phyloP scores from a whole-genome alignment of 495 filamentous ascomycete genomes.

The Penicillium bialowiezense region DNA sequence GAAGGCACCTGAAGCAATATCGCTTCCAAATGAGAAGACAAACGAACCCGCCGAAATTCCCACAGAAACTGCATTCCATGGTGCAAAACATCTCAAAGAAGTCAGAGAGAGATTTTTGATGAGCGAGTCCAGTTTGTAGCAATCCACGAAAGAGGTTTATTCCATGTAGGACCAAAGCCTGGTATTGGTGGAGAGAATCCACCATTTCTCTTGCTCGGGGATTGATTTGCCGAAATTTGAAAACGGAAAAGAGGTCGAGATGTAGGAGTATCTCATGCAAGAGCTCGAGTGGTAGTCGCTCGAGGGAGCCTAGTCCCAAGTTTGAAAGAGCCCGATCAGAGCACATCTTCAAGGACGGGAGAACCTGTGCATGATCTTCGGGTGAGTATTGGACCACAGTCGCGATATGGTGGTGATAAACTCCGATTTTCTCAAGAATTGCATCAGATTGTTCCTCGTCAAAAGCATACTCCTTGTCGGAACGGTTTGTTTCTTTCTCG shows the following conservation, averaged over 20 bases:
- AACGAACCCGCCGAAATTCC: slow-evolving; percentile 34
- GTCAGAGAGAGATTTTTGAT: slow-evolving; percentile 27
- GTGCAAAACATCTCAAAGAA: slow-evolving; percentile 35
- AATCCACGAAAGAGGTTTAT: slow-evolving; percentile 38
- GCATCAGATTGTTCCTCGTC: slow-evolving; percentile 22
- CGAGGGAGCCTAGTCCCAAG: slow-evolving; percentile 27
- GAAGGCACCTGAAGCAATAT: slow-evolving; percentile 35
- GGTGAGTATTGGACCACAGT: slow-evolving; percentile 35
- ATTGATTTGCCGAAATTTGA: slow-evolving; percentile 39
- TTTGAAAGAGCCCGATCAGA: slow-evolving; percentile 26
- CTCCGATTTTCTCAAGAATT: slow-evolving; percentile 25
- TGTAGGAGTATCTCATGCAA: slow-evolving; percentile 26
- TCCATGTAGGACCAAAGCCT: slow-evolving; percentile 29
- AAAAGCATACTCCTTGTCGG: slow-evolving; percentile 15
- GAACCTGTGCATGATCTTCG: slow-evolving; percentile 16
- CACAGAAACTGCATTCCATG: slow-evolving; percentile 30
- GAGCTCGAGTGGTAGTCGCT: slow-evolving; percentile 36
- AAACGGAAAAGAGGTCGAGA: slow-evolving; percentile 37
- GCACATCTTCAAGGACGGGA: slow-evolving; percentile 26
- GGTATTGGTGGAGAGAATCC: slow-evolving; percentile 34
- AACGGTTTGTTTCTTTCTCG: too few species aligned
- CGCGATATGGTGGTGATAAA: slow-evolving; percentile 33
- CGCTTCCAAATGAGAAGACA: slow-evolving; percentile 32
- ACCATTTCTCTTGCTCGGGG: slow-evolving; percentile 30
- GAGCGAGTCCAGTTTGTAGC: slow-evolving; percentile 32